Evolutionary conservation across 2,329 filamentous ascomycete species (phyloP), one percentile per base, ranked within the genome.

Genomic region (Macrophomina pseudophaseolina): DNA sequence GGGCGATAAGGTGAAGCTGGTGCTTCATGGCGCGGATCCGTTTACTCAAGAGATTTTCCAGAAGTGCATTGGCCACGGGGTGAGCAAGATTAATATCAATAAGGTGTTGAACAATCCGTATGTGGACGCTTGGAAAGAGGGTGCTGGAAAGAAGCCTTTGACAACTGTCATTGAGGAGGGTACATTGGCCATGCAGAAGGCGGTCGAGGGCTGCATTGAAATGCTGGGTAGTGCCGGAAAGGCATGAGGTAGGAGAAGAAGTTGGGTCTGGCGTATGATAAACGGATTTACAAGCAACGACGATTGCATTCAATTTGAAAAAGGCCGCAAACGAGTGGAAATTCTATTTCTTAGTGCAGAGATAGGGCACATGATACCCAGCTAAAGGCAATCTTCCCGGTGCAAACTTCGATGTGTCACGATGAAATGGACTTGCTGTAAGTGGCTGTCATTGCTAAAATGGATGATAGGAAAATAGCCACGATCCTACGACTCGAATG

Each of bases 71-170:
- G 79, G 80, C 66, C 80, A 80, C 60, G 86, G 86, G 5, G 82
- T 88, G 42, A 81, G 83, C 18, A 84, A 87, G 73, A 78, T 87
- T 48, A 88, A 88, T 74, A 83, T 88, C 54, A 88, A 88, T 71
- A 86, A 87, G 75, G 82, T 86, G 32, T 80, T 88, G 72, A 86
- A 85, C 75, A 76, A 81, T 72, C 75, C 83, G 74, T 83, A 85
- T 76, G 75, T 82, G 67, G 72, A 75, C 66, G 74, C 85, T 69
- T 80, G 81, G 81, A 68, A 74, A 54, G 80, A 83, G 71, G 82
- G 81, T 71, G 84, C 84, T 1, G 84, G 82, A 1, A 81, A 80
- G 68, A 80, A 82, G 40, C 83, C 84, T 0, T 74, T 87, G 70
- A 88, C 85, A 35, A 77, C 80, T 2, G 68, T 87, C 66, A 80